phyloP scores from a whole-genome alignment of 2,329 filamentous ascomycete genomes.

The Fusarium sp. region DNA sequence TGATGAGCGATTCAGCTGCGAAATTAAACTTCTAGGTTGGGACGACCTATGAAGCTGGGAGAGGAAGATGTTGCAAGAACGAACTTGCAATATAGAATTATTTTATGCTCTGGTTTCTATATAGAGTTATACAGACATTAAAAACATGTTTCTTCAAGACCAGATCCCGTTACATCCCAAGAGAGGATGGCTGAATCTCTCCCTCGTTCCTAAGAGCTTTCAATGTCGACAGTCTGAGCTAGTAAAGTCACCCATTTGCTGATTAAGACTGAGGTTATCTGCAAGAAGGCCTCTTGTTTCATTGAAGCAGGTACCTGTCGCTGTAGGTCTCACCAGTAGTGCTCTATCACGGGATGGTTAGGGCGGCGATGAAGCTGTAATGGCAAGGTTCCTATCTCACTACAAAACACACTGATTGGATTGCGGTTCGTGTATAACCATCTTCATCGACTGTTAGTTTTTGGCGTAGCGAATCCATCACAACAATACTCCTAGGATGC shows the following conservation, averaged over 20 bases:
- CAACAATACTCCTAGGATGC: fast-evolving
- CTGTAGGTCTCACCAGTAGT: background rate
- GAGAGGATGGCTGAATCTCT: fast-evolving
- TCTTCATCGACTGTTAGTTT: fast-evolving
- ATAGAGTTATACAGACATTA: too few species aligned
- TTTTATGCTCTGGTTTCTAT: too few species aligned
- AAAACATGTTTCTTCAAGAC: too few species aligned
- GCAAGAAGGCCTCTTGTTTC: background rate
- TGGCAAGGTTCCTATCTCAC: background rate
- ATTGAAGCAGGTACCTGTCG: background rate
- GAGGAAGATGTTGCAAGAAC: background rate
- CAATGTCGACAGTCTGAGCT: background rate
- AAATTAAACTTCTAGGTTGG: background rate
- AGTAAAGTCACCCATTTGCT: background rate
- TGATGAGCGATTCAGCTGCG: background rate
- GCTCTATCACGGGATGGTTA: background rate
- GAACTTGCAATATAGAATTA: background rate
- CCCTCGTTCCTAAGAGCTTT: background rate
- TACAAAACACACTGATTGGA: fast-evolving
- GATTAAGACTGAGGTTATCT: fast-evolving
- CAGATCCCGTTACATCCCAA: too few species aligned
- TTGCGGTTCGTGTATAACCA: background rate
- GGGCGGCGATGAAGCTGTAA: too few species aligned
- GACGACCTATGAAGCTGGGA: background rate
- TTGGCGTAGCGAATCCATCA: background rate